Conservation (phyloP, 768 basidiomycete species). For the Phlebiopsis flavidoalba region DNA sequence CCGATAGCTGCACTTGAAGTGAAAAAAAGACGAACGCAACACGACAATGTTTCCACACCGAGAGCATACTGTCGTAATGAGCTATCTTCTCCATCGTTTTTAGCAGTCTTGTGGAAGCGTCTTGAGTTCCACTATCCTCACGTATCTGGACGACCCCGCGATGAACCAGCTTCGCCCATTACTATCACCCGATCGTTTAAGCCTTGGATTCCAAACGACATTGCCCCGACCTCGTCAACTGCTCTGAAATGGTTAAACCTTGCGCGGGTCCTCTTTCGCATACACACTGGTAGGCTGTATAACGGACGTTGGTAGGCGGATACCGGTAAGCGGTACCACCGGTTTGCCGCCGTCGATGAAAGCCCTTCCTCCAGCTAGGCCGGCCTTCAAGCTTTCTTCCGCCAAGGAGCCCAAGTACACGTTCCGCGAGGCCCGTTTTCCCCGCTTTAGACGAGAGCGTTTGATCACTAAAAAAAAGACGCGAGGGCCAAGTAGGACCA, state of each 20-base stretch:
- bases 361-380: slow-evolving; percentile 40
- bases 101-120: slow-evolving; percentile 17
- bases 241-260: slow-evolving; percentile 16
- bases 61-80: slow-evolving; percentile 29
- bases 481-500: slow-evolving; percentile 50
- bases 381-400: slow-evolving; percentile 49
- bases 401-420: slow-evolving; percentile 59
- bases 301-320: slow-evolving; percentile 72
- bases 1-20: slow-evolving; percentile 20
- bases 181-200: slow-evolving; percentile 24
- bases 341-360: slow-evolving; percentile 29
- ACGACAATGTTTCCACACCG: slow-evolving; percentile 15
- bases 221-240: slow-evolving; percentile 1
- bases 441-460: slow-evolving; percentile 56
- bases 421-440: slow-evolving; percentile 48
- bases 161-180: slow-evolving; percentile 16
- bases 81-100: slow-evolving; percentile 20
- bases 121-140: slow-evolving; percentile 16
- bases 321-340: slow-evolving; percentile 63
- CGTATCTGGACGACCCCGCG: not conserved
- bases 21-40: slow-evolving; percentile 6
- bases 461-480: slow-evolving; percentile 56
- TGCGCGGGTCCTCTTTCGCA: slow-evolving; percentile 37
- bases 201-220: slow-evolving; percentile 15
- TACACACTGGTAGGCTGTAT: slow-evolving; percentile 64